Evolutionary conservation across 805 yeast species (phyloP).

Genomic region (Kuraishia borneana): DNA sequence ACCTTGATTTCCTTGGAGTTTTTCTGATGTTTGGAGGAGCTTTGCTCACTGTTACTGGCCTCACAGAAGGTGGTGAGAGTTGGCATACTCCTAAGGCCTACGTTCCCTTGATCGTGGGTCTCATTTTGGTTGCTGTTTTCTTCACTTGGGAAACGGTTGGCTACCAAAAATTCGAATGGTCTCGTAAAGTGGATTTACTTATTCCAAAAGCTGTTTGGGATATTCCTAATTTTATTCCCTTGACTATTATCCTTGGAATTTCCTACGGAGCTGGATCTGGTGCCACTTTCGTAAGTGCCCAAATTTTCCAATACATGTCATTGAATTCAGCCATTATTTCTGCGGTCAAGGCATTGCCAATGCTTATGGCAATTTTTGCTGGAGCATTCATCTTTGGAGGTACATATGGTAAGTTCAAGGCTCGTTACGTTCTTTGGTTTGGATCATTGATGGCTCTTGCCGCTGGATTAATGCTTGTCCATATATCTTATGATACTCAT

Average conservation of each 20-base stretch:
- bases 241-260: constrained; percentile 10
- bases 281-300: too few species aligned
- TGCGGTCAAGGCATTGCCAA: constrained; percentile 9
- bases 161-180: background rate
- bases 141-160: constrained; percentile 18
- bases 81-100: constrained; percentile 30
- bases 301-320: constrained; percentile 5
- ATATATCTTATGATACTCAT: background rate
- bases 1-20: constrained; percentile 26
- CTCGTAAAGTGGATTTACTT: constrained; percentile 8
- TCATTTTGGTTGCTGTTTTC: constrained; percentile 15
- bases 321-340: constrained; percentile 2
- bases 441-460: constrained; percentile 3
- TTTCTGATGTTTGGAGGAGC: constrained; percentile 21
- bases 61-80: constrained; percentile 31
- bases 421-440: constrained; percentile 9
- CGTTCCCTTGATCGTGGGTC: constrained; percentile 28
- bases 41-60: constrained; percentile 27
- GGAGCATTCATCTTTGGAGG: background rate
- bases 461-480: background rate
- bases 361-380: constrained; percentile 7
- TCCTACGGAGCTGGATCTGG: too few species aligned
- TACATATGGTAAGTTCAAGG: constrained; percentile 6
- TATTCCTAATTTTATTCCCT: constrained; percentile 14
- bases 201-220: constrained; percentile 17